phyloP scores from a whole-genome alignment of 1,139 yeast genomes.

The Insectozyma bohioensis region DNA sequence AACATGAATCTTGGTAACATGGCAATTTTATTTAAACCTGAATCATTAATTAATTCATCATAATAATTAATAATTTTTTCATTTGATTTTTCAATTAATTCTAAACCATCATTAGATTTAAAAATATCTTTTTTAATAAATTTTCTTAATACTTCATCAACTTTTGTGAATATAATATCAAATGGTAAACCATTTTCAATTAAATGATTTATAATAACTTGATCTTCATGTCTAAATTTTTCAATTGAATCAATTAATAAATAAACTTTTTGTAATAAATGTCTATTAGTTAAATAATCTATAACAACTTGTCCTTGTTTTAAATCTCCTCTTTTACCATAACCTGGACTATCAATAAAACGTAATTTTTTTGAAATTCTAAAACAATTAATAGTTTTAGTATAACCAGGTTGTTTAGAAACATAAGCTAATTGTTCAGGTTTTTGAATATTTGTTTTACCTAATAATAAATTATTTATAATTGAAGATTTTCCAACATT shows the following conservation, averaged over 20 bases:
- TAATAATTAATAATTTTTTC: conserved; percentile 24
- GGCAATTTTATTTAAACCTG: conserved; percentile 23
- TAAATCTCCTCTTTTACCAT: conserved; percentile 63
- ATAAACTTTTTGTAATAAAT: conserved; percentile 56
- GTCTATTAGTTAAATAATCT: conserved; percentile 56
- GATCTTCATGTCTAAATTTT: conserved; percentile 62
- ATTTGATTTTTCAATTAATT: conserved; percentile 23
- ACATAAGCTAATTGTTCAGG: conserved; percentile 49
- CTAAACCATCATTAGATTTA: conserved; percentile 4
- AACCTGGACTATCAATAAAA: conserved; percentile 84
- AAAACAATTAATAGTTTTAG: conserved; percentile 74
- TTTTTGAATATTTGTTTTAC: conserved; percentile 24
- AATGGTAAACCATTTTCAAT: conserved; percentile 59
- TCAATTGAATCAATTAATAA: conserved; percentile 58
- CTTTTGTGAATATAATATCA: conserved; percentile 75
- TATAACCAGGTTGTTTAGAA: conserved; percentile 67
- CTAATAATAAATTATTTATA: conserved; percentile 52
- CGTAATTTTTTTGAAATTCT: conserved; percentile 63
- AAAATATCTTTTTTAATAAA: conserved; percentile 13
- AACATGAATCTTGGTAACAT: conserved; percentile 35
- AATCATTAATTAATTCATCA: conserved; percentile 11
- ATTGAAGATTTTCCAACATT: conserved; percentile 85
- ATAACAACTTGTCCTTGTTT: conserved; percentile 69
- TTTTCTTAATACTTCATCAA: conserved; percentile 50
- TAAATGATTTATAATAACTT: conserved; percentile 50